Percentiles rank a stretch among this genome's conserved stretches.
These are phyloP conservation scores for Crataegus laevigata DNA, from an alignment of 306 rosid genomes.

Conservation along the genomic window DNA sequence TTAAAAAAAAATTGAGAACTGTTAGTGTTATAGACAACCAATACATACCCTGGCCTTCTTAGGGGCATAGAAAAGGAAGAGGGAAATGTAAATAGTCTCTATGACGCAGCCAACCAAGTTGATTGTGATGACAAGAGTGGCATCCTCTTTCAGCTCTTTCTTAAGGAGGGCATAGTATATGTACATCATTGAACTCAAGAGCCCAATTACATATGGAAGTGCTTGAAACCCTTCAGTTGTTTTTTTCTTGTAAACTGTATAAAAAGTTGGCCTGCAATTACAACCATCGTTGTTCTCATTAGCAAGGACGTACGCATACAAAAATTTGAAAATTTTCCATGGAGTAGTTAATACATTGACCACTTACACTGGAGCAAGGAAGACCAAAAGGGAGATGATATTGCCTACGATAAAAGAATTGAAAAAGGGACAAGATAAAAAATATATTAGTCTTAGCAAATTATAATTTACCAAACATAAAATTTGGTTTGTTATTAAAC, in stretches of 20 bases:
- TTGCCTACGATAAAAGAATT: conserved; percentile 44
- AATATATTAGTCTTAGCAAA: not conserved
- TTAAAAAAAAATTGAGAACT: not conserved
- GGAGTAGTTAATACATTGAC: not conserved
- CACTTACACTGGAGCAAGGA: conserved; percentile 87
- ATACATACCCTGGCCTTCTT: conserved; percentile 51
- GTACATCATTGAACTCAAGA: conserved; percentile 84
- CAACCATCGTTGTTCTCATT: not conserved
- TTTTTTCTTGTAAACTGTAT: conserved; percentile 69
- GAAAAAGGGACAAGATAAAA: not conserved
- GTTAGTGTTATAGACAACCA: not conserved
- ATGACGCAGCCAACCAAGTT: conserved; percentile 73
- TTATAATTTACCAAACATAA: not conserved
- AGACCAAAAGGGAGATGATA: conserved; percentile 72
- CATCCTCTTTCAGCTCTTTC: conserved; percentile 41
- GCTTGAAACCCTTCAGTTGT: conserved; percentile 72
- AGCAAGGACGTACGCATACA: not conserved
- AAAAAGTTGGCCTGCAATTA: conserved; percentile 68
- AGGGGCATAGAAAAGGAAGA: conserved; percentile 62
- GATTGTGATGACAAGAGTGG: conserved; percentile 74
- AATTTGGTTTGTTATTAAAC: not conserved
- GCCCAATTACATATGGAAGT: conserved; percentile 76
- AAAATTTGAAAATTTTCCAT: not conserved
- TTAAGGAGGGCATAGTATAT: conserved; percentile 80
- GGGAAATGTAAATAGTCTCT: conserved; percentile 46